Base-by-base conservation (phyloP, 768 basidiomycete species). In the Russula sp. region DNA sequence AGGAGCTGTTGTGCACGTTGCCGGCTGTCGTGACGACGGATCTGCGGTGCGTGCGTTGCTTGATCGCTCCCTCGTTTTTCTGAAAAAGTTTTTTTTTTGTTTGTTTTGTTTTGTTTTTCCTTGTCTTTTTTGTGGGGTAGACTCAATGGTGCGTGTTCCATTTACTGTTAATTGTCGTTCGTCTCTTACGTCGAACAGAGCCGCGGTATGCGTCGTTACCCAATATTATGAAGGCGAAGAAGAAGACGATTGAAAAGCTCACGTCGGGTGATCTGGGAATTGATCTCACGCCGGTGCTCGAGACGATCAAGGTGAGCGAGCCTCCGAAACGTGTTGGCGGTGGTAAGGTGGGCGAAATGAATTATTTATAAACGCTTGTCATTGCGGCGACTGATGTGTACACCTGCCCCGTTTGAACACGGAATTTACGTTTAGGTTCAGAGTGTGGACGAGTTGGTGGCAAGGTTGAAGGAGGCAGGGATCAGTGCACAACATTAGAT, bases 181-280 rank as follows among this genome's bases (percentile, higher is more conserved):
- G 25, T 29, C 25, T 29, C 25, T 29, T 29, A 29, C 25, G 25
- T 29, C 25, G 25, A 29, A 3, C 25, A 18, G 95, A 96, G 73
- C 96, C 96, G 0, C 88, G 96, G 67, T 99, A 97, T 70, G 97
- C 97, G 0, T 93, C 95, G n/a, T 73, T 99, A 62, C 93, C 93
- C 4, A 94, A 93, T 68, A 96, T 96, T 74, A 96, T 96, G 92
- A 95, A 96, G 75, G 97, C 97, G n/a, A 98, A 98, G 81, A 99
- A 98, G 82, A 99, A 99, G 77, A 87, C 89, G 14, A 75, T 98
- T 46, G 87, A 95, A 75, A 93, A 90, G 70, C 69, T 97, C 55
- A 83, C 82, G 16, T 79, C 93, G 1, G 77, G 79, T 25, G 93
- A 94, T 67, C 84, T 98, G 25, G 85, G 85, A 7, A 77, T 98